Percentiles rank a stretch among this genome's conserved stretches.
phyloP scores from a whole-genome alignment of 495 filamentous ascomycete genomes.

The Penicillium alfredii region DNA sequence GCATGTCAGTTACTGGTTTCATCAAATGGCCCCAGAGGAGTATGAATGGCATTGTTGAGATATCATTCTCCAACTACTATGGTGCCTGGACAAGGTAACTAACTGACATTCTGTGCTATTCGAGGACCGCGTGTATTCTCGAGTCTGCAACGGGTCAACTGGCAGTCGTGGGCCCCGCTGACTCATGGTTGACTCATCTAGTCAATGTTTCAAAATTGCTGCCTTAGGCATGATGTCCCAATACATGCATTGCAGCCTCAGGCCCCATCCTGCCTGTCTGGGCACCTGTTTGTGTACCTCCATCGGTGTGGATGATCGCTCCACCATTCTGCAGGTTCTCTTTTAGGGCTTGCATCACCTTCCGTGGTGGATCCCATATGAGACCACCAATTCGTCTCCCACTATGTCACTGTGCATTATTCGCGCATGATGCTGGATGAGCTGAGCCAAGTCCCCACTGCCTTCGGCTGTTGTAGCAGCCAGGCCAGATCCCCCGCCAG shows the following conservation, averaged over 20 bases:
- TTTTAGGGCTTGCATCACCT: too few relatives aligned
- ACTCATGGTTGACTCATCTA: conserved; percentile 9
- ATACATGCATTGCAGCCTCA: conserved; percentile 2
- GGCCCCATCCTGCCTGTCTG: background rate
- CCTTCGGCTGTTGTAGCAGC: too few relatives aligned
- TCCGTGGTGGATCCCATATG: too few relatives aligned
- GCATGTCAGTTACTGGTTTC: conserved; percentile 28
- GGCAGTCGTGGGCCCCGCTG: conserved; percentile 30
- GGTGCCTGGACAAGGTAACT: conserved; percentile 6
- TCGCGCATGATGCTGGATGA: too few relatives aligned
- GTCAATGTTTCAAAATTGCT: background rate
- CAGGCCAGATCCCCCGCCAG: background rate
- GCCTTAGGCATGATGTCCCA: conserved; percentile 1
- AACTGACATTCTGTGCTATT: conserved; percentile 32
- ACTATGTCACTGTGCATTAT: too few relatives aligned
- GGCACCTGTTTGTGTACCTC: too few relatives aligned
- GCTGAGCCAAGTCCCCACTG: too few relatives aligned
- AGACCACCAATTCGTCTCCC: too few relatives aligned
- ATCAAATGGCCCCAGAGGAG: conserved; percentile 7
- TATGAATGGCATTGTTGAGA: too few relatives aligned
- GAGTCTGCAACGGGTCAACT: conserved; percentile 41
- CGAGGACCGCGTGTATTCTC: conserved; percentile 48
- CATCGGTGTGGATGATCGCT: too few relatives aligned
- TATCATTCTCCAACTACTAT: too few relatives aligned
- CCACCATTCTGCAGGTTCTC: too few relatives aligned